These are phyloP conservation scores for Fagopyrum tataricum DNA, from an alignment of 148 eudicot species.

Conservation along the genomic window DNA sequence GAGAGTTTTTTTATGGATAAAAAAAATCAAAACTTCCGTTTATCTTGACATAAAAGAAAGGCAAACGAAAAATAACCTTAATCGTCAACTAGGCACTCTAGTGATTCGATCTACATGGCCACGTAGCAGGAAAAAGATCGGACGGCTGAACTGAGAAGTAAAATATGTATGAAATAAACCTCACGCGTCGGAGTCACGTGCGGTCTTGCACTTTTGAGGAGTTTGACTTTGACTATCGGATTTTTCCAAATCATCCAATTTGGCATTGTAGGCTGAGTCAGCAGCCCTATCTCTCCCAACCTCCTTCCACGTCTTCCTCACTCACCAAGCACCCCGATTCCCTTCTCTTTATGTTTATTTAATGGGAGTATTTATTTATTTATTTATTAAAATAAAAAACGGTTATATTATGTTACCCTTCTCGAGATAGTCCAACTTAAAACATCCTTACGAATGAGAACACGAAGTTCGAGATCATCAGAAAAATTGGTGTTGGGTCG, in stretches of 20 bases:
- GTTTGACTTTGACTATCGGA: not conserved
- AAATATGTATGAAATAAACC: too few species aligned
- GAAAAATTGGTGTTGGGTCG: too few species aligned
- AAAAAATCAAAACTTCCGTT: too few species aligned
- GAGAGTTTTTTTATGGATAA: too few species aligned
- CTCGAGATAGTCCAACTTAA: too few species aligned
- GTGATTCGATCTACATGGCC: not conserved
- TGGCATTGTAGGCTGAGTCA: not conserved
- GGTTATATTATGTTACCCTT: too few species aligned
- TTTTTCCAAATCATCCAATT: not conserved
- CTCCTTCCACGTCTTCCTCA: not conserved
- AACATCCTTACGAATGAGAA: too few species aligned
- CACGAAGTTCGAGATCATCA: too few species aligned
- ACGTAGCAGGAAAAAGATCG: not conserved
- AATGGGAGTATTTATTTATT: too few species aligned
- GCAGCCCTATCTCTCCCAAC: slow-evolving; percentile 1
- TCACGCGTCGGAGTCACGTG: slow-evolving; percentile 3
- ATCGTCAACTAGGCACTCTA: not conserved
- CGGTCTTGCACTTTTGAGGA: not conserved
- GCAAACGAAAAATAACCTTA: too few species aligned
- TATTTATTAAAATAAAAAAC: too few species aligned
- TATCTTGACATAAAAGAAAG: too few species aligned
- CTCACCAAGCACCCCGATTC: not conserved
- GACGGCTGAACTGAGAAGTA: not conserved
- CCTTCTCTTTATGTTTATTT: not conserved